Evolutionary conservation across 306 rosid species (phyloP), one percentile per base, ranked within the genome.

Genomic region (Fagus sylvatica): DNA sequence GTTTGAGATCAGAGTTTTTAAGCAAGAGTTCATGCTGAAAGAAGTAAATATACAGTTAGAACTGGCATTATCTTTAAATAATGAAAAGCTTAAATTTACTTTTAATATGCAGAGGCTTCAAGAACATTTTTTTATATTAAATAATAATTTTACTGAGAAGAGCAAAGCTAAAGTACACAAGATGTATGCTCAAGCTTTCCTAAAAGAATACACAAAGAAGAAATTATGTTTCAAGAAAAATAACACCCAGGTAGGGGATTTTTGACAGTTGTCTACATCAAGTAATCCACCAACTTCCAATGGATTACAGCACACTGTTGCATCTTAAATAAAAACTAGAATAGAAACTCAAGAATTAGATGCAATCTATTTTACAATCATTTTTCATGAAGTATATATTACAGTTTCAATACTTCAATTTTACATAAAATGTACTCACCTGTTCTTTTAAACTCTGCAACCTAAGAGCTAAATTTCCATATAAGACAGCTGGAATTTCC

Each of bases 21-120:
- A 92, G 57, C 0, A 40, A 59, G 73, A 12, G 53, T 84, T 81
- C 86, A 74, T 90, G 84, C 97, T 94, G 88, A 79, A 81, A 78
- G 39, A 53, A 84, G 46, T 71, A 83, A 79, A 84, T 17, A 61
- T 51, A 68, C 11, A 64, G 76, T 84, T 68, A 89, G 62, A 59
- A 82, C 43, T 62, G 4, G n/a, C 0, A 6, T 6, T 34, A 33
- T 62, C 17, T 16, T 13, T 17, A 17, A 37, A 34, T 7, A 65
- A 65, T 17, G 71, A 22, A 7, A 22, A 16, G 4, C 6, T 16
- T 13, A 36, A 3, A 37, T 36, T 65, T 16, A 65, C n/a, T 65
- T 39, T 40, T 51, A 42, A 51, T 8, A 7, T 32, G 22, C 30
- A 57, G 39, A 36, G 70, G 53, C 34, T 60, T 22, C 34, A 41